Conservation (phyloP, 2,329 filamentous ascomycete genomes). For the Aureobasidium namibiae region DNA sequence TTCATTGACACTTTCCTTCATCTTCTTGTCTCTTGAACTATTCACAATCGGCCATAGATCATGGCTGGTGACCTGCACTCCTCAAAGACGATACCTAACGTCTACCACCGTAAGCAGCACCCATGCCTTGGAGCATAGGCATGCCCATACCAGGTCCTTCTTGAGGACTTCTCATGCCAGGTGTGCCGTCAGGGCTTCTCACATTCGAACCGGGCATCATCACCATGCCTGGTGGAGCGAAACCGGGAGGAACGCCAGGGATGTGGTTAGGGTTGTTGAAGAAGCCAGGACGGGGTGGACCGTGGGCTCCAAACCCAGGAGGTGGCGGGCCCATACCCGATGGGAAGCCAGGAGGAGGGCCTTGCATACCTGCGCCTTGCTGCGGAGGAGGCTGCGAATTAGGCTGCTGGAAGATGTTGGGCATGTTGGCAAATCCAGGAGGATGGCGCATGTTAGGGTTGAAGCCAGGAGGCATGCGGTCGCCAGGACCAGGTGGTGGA, state of each 20-base stretch:
- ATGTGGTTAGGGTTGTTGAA: constrained; percentile 6
- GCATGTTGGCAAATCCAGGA: constrained; percentile 24
- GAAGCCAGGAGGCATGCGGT: constrained; percentile 21
- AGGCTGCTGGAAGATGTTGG: constrained; percentile 24
- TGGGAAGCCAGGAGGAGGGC: constrained; percentile 4
- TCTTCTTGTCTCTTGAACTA: neutral
- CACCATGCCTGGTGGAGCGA: constrained; percentile 3
- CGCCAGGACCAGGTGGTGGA: constrained; percentile 8
- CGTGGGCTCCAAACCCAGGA: neutral
- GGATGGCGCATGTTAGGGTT: constrained; percentile 25
- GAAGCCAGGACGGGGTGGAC: constrained; percentile 11
- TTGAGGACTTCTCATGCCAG: constrained; percentile 4
- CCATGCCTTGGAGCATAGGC: constrained; percentile 9
- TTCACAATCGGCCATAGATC: neutral
- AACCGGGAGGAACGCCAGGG: constrained; percentile 5
- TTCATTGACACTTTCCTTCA: neutral
- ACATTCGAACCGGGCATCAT: constrained; percentile 4
- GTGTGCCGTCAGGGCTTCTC: neutral
- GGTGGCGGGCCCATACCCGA: constrained; percentile 8
- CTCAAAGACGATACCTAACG: neutral
- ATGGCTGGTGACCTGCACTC: neutral
- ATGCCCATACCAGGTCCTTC: constrained; percentile 4
- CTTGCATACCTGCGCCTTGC: constrained; percentile 2
- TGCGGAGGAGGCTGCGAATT: constrained; percentile 16
- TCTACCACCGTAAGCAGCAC: neutral